These are phyloP conservation scores for Diutina neorugosa DNA, from an alignment of 1,139 yeast genomes.

Conservation along the genomic window DNA sequence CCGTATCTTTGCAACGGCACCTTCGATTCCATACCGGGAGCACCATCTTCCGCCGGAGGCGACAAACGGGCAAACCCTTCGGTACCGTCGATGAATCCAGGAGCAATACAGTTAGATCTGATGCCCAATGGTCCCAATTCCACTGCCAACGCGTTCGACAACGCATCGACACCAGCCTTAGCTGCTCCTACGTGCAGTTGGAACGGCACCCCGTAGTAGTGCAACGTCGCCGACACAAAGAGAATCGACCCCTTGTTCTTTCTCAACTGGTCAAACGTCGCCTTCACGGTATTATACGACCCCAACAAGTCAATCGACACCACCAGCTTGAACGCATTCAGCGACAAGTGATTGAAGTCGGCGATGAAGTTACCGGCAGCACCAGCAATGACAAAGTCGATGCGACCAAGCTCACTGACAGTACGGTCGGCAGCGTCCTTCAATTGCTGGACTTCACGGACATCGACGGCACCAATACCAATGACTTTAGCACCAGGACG, in stretches of 20 bases:
- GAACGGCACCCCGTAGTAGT: constrained; percentile 76
- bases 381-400: constrained; percentile 83
- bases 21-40: constrained; percentile 13
- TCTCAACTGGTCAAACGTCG: constrained; percentile 52
- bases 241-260: constrained; percentile 56
- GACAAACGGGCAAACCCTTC: constrained; percentile 62
- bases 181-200: constrained; percentile 88
- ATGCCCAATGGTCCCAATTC: constrained; percentile 86
- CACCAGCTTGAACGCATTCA: constrained; percentile 82
- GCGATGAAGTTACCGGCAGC: constrained; percentile 91
- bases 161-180: constrained; percentile 85
- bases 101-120: constrained; percentile 72
- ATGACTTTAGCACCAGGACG: constrained; percentile 53
- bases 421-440: constrained; percentile 54
- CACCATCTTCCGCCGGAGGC: constrained; percentile 24
- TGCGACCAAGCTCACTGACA: constrained; percentile 52
- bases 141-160: constrained; percentile 70
- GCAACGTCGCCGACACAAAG: constrained; percentile 79
- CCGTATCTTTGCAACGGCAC: constrained; percentile 78
- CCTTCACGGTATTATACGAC: constrained; percentile 78
- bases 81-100: constrained; percentile 77
- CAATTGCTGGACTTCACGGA: constrained; percentile 50
- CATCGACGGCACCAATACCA: constrained; percentile 65
- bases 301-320: constrained; percentile 78
- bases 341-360: constrained; percentile 64